phyloP scores from a whole-genome alignment of 2,329 filamentous ascomycete species.

The Biscogniauxia sp. region DNA sequence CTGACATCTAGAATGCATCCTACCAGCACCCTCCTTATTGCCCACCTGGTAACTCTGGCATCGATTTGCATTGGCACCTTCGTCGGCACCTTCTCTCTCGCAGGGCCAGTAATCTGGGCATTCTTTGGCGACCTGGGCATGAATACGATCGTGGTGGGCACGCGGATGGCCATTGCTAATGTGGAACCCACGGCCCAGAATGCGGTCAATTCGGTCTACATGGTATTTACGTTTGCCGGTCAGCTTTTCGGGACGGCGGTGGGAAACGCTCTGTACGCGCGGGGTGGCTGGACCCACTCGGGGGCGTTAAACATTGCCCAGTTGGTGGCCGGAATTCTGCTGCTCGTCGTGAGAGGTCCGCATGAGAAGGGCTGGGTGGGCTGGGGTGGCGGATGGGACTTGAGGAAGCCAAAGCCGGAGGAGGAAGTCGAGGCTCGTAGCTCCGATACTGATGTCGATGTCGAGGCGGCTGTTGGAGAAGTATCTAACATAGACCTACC shows the following conservation, averaged over 20 bases:
- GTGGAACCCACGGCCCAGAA: slow-evolving; percentile 33
- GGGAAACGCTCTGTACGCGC: slow-evolving; percentile 32
- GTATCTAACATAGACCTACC: slow-evolving; percentile 1
- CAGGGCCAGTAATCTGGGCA: slow-evolving; percentile 33
- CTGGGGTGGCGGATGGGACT: slow-evolving; percentile 32
- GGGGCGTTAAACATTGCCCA: slow-evolving; percentile 33
- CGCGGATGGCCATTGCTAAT: slow-evolving; percentile 30
- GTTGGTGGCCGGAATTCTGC: slow-evolving; percentile 23
- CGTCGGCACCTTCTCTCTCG: slow-evolving; percentile 32
- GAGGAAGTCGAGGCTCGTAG: slow-evolving; percentile 3
- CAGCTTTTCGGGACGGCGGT: slow-evolving; percentile 34
- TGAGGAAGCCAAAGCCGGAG: slow-evolving; percentile 16
- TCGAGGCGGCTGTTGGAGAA: slow-evolving; percentile 13
- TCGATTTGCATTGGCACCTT: slow-evolving; percentile 30
- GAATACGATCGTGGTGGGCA: slow-evolving; percentile 32
- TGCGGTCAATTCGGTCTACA: slow-evolving; percentile 37
- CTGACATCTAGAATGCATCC: slow-evolving; percentile 27
- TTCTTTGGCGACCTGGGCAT: slow-evolving; percentile 34
- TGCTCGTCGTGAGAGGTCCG: slow-evolving; percentile 26
- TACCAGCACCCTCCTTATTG: slow-evolving; percentile 25
- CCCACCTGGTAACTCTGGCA: slow-evolving; percentile 15
- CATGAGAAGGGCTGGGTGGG: slow-evolving; percentile 33
- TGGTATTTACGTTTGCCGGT: slow-evolving; percentile 34
- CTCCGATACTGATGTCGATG: slow-evolving; percentile 7
- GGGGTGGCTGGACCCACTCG: slow-evolving; percentile 31